These are phyloP conservation scores for Daphne laureola DNA, from an alignment of 441 rosid species.

Conservation along the genomic window DNA sequence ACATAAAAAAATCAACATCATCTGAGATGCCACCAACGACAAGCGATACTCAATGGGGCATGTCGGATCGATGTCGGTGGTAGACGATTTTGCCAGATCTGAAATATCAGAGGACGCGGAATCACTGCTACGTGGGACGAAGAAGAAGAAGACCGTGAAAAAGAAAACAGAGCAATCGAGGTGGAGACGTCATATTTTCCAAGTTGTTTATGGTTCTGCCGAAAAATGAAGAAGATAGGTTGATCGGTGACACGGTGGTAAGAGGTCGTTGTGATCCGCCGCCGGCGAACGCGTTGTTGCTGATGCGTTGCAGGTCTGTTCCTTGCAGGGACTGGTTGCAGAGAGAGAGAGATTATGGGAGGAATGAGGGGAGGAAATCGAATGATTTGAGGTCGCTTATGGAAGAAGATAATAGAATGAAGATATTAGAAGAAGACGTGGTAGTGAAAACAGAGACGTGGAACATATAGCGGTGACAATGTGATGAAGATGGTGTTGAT, in stretches of 20 bases:
- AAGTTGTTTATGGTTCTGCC: slow-evolving; percentile 84
- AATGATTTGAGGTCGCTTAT: slow-evolving; percentile 54
- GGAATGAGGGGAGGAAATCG: slow-evolving; percentile 21
- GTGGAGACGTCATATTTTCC: slow-evolving; percentile 53
- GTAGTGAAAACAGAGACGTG: slow-evolving; percentile 65
- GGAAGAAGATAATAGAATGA: slow-evolving; percentile 48
- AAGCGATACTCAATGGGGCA: too few relatives aligned
- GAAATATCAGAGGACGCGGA: too few relatives aligned
- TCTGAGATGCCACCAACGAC: too few relatives aligned
- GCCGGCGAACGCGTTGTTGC: slow-evolving; percentile 69
- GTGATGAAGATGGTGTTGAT: too few relatives aligned
- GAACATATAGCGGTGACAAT: too few relatives aligned
- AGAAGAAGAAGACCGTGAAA: slow-evolving; percentile 42
- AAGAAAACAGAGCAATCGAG: slow-evolving; percentile 24
- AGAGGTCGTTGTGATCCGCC: slow-evolving; percentile 27
- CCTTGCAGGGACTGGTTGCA: slow-evolving; percentile 45
- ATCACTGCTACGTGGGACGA: slow-evolving; percentile 44
- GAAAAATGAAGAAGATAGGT: slow-evolving; percentile 38
- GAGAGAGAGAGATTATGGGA: neutral
- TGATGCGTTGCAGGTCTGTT: too few relatives aligned
- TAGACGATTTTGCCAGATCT: too few relatives aligned
- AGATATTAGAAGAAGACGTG: slow-evolving; percentile 22
- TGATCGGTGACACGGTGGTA: slow-evolving; percentile 18
- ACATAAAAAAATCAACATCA: too few relatives aligned
- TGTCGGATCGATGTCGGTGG: too few relatives aligned